Conservation (phyloP, 257 asterid species). For the Penstemon newberryi region DNA sequence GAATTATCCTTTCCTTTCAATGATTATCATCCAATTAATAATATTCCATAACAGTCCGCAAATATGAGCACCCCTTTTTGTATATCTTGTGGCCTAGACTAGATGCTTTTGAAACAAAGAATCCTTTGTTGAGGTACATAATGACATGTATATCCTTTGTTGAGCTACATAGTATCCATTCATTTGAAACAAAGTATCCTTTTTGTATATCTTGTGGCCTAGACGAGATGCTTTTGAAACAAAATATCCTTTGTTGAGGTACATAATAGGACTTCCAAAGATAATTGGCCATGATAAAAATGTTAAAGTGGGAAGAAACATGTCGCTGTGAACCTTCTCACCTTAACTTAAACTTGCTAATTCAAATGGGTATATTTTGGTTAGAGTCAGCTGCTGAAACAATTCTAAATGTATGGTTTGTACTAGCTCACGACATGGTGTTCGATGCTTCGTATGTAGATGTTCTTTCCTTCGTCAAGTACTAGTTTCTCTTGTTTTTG, state of each 20-base stretch:
- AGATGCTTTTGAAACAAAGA: background rate
- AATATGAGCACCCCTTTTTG: too few species aligned
- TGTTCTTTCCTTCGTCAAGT: too few species aligned
- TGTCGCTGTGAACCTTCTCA: background rate
- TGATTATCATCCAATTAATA: too few species aligned
- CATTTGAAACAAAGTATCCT: too few species aligned
- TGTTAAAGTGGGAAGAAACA: background rate
- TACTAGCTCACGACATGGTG: background rate
- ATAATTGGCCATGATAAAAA: slow-evolving; percentile 8
- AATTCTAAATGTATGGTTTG: background rate
- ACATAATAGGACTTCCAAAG: background rate
- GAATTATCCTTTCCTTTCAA: too few species aligned
- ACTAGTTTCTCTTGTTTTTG: too few species aligned
- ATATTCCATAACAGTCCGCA: too few species aligned
- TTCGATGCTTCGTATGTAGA: background rate
- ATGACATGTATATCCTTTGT: too few species aligned
- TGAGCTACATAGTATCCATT: too few species aligned
- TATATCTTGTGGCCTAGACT: background rate
- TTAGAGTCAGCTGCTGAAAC: slow-evolving; percentile 3
- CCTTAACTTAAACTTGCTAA: background rate
- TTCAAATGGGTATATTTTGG: background rate
- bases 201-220: too few species aligned
- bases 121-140: background rate
- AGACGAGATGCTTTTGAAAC: too few species aligned
- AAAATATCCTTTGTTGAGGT: background rate